Evolutionary conservation across 2,329 filamentous ascomycete genomes (phyloP).

Genomic region (Penicillium sp.): DNA sequence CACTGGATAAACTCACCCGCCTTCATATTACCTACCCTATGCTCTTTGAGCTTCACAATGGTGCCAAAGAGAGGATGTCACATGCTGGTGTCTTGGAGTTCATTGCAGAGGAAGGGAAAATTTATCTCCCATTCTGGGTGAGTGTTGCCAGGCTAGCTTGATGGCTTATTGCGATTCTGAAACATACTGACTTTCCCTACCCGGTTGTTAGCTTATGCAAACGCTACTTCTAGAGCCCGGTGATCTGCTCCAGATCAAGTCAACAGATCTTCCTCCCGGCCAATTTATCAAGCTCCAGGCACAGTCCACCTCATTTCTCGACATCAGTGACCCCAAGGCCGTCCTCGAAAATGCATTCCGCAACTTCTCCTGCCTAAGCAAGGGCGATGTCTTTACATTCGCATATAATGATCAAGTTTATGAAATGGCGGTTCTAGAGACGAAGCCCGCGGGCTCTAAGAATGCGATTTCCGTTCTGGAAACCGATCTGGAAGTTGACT

Average conservation of each 20-base stretch:
- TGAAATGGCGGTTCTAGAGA: constrained; percentile 88
- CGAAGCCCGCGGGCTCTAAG: constrained; percentile 79
- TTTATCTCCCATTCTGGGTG: constrained; percentile 95
- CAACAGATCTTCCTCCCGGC: constrained; percentile 85
- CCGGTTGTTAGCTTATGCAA: constrained; percentile 76
- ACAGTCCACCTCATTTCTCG: constrained; percentile 88
- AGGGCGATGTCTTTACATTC: constrained; percentile 94
- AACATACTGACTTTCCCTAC: constrained; percentile 1
- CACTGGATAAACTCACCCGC: constrained; percentile 92
- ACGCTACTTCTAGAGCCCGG: constrained; percentile 85
- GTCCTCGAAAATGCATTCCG: constrained; percentile 95
- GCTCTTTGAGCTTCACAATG: constrained; percentile 93
- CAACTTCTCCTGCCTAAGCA: constrained; percentile 90
- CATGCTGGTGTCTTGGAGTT: constrained; percentile 97
- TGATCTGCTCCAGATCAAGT: constrained; percentile 92
- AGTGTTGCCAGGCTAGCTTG: constrained; percentile 20
- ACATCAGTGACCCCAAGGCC: constrained; percentile 95
- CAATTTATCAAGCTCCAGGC: constrained; percentile 95
- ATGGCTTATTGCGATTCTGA: neutral
- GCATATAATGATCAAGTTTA: constrained; percentile 94
- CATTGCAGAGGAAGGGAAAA: constrained; percentile 93
- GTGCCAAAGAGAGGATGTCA: constrained; percentile 73
- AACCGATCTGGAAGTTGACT: constrained; percentile 95
- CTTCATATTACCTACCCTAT: constrained; percentile 97
- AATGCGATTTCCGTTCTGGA: constrained; percentile 91